Base-by-base conservation (phyloP, 441 rosid species). In the Croton setiger region DNA sequence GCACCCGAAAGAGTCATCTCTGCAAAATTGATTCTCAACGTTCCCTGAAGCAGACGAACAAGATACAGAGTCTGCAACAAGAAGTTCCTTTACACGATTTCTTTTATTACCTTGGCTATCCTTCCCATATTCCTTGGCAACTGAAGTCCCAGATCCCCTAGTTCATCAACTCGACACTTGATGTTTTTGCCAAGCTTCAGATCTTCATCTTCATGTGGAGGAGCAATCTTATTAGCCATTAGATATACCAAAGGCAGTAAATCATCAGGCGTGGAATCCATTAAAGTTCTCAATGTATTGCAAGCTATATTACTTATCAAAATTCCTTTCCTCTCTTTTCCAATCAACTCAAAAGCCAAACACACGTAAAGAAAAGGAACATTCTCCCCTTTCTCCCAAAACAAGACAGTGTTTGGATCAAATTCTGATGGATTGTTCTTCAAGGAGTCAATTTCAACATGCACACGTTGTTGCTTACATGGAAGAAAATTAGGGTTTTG, bases 111-210 rank as follows among this genome's bases (percentile, higher is more conserved):
- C 98, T 71, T 86, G 89, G 78, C 98, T 94, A 77, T 85, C 97
- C 85, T 92, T 93, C 78, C 99, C 98, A 52, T 84, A 81, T 74
- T 90, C 97, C 99, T n/a, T n/a, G n/a, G n/a, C n/a, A n/a, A n/a
- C n/a, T n/a, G n/a, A n/a, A n/a, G n/a, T n/a, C n/a, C n/a, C n/a
- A n/a, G n/a, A n/a, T n/a, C n/a, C n/a, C n/a, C n/a, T n/a, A n/a
- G n/a, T n/a, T n/a, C 13, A 11, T 86, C 80, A 76, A 85, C 79
- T 63, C 78, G 87, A 77, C 78, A 80, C 83, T 84, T 87, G 75
- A 95, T 87, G 57, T 87, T 84, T 39, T 76, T 70, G 43, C 98
- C 98, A 65, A 92, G 78, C 77, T 92, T 96, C 65, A 90, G 49
- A n/a, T 31, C 96, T n/a, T n/a, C n/a, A n/a, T n/a, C 98, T 70